These are phyloP conservation scores for Diutina scorzettiae DNA, from an alignment of 1,139 yeast genomes.

Conservation along the genomic window DNA sequence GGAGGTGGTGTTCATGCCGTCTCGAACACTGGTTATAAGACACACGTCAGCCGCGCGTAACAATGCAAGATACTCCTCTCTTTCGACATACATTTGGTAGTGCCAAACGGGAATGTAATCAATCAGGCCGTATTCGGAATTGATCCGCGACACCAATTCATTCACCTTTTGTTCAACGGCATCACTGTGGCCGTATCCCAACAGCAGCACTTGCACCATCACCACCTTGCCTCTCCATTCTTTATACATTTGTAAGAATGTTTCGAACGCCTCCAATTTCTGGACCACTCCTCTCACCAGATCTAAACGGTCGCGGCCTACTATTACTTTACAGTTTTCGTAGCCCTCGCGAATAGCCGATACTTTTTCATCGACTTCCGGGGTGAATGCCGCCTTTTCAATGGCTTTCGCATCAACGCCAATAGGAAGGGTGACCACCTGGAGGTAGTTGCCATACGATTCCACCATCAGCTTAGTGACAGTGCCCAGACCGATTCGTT, in stretches of 20 bases:
- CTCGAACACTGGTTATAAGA: slow-evolving; percentile 80
- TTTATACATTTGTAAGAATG: slow-evolving; percentile 80
- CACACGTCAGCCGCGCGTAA: slow-evolving; percentile 85
- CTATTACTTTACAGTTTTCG: slow-evolving; percentile 61
- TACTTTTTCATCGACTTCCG: slow-evolving; percentile 25
- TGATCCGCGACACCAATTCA: slow-evolving; percentile 68
- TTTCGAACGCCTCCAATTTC: slow-evolving; percentile 69
- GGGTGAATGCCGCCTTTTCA: slow-evolving; percentile 43
- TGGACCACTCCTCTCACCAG: slow-evolving; percentile 75
- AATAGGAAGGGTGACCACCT: slow-evolving; percentile 68
- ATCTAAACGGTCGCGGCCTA: slow-evolving; percentile 76
- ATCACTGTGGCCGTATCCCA: slow-evolving; percentile 39
- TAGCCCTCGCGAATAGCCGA: slow-evolving; percentile 52
- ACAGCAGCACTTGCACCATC: slow-evolving; percentile 83
- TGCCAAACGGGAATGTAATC: slow-evolving; percentile 80
- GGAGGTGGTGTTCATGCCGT: slow-evolving; percentile 94
- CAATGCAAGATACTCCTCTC: slow-evolving; percentile 81
- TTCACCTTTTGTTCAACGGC: slow-evolving; percentile 68
- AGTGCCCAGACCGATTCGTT: slow-evolving; percentile 61
- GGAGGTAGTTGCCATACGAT: slow-evolving; percentile 67
- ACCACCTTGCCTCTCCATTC: slow-evolving; percentile 86
- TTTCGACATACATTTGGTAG: slow-evolving; percentile 79
- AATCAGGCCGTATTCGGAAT: slow-evolving; percentile 71
- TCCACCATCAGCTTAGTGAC: slow-evolving; percentile 45
- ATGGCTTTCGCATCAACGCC: slow-evolving; percentile 69